phyloP scores from a whole-genome alignment of 192 early-diverging fungal species.

The Tieghemiomyces parasiticus region DNA sequence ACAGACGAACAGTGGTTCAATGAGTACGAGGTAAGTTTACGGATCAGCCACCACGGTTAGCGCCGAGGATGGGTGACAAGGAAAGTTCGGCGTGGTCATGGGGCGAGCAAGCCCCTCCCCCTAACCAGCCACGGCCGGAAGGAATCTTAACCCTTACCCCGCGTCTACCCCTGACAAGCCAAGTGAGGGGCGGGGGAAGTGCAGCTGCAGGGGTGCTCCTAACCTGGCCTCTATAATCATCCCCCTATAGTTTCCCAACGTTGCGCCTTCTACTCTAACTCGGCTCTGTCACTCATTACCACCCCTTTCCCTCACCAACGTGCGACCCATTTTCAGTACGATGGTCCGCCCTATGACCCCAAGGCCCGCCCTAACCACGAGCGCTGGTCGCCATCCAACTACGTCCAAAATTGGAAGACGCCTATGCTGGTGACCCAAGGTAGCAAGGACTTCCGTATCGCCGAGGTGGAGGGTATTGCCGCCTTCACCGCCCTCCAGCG shows the following conservation, averaged over 20 bases:
- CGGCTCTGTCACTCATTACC: neutral
- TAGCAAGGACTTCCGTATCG: slow-evolving; percentile 50
- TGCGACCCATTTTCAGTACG: slow-evolving; percentile 38
- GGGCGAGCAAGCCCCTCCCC: too few relatives aligned
- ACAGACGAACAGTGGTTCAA: slow-evolving; percentile 73
- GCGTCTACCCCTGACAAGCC: neutral
- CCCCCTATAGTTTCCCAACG: neutral
- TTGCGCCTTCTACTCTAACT: neutral
- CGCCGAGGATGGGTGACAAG: neutral
- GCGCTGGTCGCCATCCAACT: slow-evolving; percentile 48
- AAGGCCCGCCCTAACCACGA: slow-evolving; percentile 36
- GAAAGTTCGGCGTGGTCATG: neutral
- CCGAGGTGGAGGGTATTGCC: slow-evolving; percentile 50
- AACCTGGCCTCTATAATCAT: neutral
- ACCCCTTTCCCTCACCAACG: neutral
- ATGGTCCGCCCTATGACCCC: slow-evolving; percentile 41
- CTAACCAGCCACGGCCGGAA: too few relatives aligned
- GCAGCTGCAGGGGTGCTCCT: neutral
- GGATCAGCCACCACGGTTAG: too few relatives aligned
- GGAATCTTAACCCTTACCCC: neutral
- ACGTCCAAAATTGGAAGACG: slow-evolving; percentile 54
- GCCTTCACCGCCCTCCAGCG: slow-evolving; percentile 65
- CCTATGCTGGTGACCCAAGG: slow-evolving; percentile 71
- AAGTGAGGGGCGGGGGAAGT: neutral
- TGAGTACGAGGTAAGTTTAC: slow-evolving; percentile 42